Base-by-base conservation (phyloP, 2,329 filamentous ascomycete species). In the Penicillium frequentans region DNA sequence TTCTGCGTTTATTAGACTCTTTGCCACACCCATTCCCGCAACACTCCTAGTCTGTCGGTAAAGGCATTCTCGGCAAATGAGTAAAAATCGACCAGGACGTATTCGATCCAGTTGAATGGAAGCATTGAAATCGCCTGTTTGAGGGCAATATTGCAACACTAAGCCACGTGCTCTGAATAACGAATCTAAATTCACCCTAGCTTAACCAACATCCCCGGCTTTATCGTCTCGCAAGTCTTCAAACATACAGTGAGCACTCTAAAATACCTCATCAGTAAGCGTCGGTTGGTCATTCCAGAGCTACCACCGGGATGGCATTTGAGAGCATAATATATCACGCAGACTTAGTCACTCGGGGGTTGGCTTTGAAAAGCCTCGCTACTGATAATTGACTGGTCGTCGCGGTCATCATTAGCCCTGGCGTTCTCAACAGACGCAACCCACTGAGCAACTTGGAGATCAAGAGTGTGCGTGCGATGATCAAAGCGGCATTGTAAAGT, bases 401-500 rank as follows among this genome's bases (percentile, higher is more conserved):
- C 48, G 31, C 64, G 56, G 1, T 51, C 48, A 21, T 54, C 43
- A 21, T 47, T 44, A 47, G 27, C n/a, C 3, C 64, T 56, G 23
- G 37, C 27, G n/a, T 60, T 55, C 16, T 70, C 68, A 19, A 60
- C 52, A 2, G 70, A 66, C 4, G 54, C 27, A n/a, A 65, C 61
- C 67, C 67, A 71, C 13, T 65, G 60, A 11, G 57, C 49, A 3
- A 66, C 59, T 27, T 60, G 27, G 35, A 70, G 54, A 39, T 71
- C 65, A 7, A 72, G 48, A 6, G 49, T 65, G 55, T 73, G 71
- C 1, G 62, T 63, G 24, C 58, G 57, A 16, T 66, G 64, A 29
- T 63, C 62, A 43, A 71, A 72, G 27, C 63, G 69, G 55, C 70
- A 73, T 33, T 66, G 65, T 58, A 62, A 65, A 49, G 62, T 65